Evolutionary conservation across 495 filamentous ascomycete species (phyloP).

Genomic region (Chaetomium tenue): DNA sequence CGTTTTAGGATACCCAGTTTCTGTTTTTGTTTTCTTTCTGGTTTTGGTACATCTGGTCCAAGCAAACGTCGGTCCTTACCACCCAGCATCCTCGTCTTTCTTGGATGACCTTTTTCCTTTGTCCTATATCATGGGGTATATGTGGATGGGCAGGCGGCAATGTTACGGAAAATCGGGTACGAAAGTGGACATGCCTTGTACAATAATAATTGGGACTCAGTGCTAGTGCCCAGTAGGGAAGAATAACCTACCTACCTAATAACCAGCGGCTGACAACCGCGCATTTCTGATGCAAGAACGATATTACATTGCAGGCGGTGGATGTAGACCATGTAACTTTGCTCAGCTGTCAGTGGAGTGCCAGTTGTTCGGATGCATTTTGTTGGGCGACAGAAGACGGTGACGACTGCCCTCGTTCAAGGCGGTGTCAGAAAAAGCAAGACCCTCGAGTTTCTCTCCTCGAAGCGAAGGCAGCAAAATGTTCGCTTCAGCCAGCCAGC

Average conservation of each 20-base stretch:
- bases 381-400: not conserved
- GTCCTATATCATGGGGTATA: not conserved
- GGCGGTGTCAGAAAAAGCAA: not conserved
- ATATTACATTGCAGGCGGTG: not conserved
- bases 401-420: not conserved
- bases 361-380: too few species aligned
- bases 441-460: too few species aligned
- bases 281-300: not conserved
- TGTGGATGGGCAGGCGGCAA: not conserved
- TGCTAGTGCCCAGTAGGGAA: not conserved
- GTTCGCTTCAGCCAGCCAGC: too few species aligned
- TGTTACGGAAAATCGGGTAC: not conserved
- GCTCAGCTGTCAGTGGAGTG: too few species aligned
- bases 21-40: not conserved
- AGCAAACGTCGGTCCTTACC: not conserved
- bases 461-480: too few species aligned
- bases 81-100: not conserved
- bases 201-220: not conserved
- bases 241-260: not conserved
- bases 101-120: not conserved
- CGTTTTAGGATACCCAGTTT: constrained; percentile 13
- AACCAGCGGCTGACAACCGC: not conserved
- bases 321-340: not conserved
- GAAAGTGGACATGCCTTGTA: not conserved
- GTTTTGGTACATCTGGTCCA: too few species aligned